Percentiles rank a stretch among this genome's conserved stretches.
Evolutionary conservation across 495 filamentous ascomycete species (phyloP).

Genomic region (Lichina pygmaea): DNA sequence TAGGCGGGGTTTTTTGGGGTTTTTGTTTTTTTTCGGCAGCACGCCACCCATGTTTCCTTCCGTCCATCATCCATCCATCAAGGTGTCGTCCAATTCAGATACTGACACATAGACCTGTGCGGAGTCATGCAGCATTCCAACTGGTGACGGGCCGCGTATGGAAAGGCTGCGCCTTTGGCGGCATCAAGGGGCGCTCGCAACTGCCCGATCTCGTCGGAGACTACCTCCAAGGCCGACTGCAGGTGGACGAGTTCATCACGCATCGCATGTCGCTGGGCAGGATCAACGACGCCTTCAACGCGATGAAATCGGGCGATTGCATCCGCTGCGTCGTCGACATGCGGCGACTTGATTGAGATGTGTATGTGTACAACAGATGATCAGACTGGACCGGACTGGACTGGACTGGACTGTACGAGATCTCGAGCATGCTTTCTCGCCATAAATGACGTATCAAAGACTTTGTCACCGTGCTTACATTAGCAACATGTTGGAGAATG

Average conservation of each 20-base stretch:
- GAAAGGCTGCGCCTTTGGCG: constrained; percentile 88
- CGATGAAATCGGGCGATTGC: constrained; percentile 91
- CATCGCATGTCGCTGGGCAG: constrained; percentile 55
- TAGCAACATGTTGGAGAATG: too few species aligned
- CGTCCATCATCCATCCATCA: not conserved
- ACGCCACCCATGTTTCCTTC: not conserved
- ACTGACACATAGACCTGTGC: not conserved
- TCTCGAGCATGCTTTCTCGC: too few species aligned
- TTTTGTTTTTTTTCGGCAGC: not conserved
- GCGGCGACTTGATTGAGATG: not conserved
- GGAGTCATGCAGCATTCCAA: constrained; percentile 52
- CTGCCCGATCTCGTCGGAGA: constrained; percentile 71
- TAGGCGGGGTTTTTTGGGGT: too few species aligned
- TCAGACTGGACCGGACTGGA: too few species aligned
- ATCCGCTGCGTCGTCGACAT: constrained; percentile 44
- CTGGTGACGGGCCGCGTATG: constrained; percentile 91
- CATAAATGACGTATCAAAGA: too few species aligned
- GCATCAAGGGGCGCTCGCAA: constrained; percentile 90
- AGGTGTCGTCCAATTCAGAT: not conserved
- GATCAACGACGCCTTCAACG: constrained; percentile 74
- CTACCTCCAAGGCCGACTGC: constrained; percentile 69
- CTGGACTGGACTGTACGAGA: too few species aligned
- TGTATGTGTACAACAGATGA: not conserved
- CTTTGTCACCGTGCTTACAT: too few species aligned
- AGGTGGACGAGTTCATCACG: constrained; percentile 99